Base-by-base conservation (phyloP, 108 stramenopile species). In the Pseudonitzschia multistriata region DNA sequence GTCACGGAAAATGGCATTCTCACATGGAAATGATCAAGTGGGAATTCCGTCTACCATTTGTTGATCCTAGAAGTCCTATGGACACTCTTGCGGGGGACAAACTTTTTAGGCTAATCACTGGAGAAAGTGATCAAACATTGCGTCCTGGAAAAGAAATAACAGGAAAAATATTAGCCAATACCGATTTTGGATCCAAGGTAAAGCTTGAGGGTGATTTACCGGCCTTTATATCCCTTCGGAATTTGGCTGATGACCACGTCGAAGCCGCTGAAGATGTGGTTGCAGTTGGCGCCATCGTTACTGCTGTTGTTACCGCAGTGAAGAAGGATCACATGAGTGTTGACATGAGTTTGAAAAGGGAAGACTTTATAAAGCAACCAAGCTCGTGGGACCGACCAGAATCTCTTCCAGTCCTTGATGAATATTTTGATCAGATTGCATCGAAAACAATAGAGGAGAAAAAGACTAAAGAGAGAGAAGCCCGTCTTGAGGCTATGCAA, bases 251-350 rank as follows among this genome's bases (percentile, higher is more conserved):
- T 78, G 91, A 86, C 30, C 91, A 92, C 67, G 91, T 92, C 36
- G 93, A 94, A 73, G 67, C 89, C 37, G 88, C 90, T 24, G 91
- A 94, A 62, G 90, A 94, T 52, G 66, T 90, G 74, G 89, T 96
- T 8, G 55, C 79, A 10, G 83, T 83, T 55, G 96, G 93, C 15
- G 74, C 81, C 21, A 79, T 93, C 53, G 88, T 95, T 17, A 90
- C 88, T 6, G 93, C 90, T 13, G 63, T 94, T 39, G 79, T 96
- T 8, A 91, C 90, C 10, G 88, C 91, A 72, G 92, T 96, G 8
- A 92, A 93, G 71, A 94, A 94, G 83, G 96, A 96, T 62, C 90
- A 93, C 50, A 87, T 96, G 80, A 85, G 82, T 36, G 90, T 96
- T 35, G 93, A 93, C 67, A 81, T 96, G 71, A 89, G 87, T 73